Percentiles rank a stretch among this genome's conserved stretches.
phyloP scores from a whole-genome alignment of 345 rosid genomes.

The Turritis glabra region DNA sequence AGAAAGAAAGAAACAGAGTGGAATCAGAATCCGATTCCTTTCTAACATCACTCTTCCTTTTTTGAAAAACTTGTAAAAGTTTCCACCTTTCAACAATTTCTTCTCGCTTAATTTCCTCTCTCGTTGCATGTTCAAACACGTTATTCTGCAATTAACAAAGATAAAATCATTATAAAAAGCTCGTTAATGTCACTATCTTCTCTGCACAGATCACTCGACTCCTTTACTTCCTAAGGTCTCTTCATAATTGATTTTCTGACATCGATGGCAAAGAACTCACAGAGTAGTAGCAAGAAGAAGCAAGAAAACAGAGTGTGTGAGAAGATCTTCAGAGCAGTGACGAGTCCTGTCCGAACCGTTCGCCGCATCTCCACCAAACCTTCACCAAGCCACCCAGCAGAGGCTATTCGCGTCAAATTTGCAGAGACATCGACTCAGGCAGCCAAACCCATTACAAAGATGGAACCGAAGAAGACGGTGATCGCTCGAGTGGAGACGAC shows the following conservation, averaged over 20 bases:
- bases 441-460: constrained; percentile 30
- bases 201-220: constrained; percentile 29
- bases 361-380: constrained; percentile 36
- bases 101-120: neutral
- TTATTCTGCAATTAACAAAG: constrained; percentile 7
- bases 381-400: constrained; percentile 11
- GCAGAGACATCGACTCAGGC: constrained; percentile 24
- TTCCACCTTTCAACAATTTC: constrained; percentile 22
- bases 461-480: constrained; percentile 30
- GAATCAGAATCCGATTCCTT: constrained; percentile 35
- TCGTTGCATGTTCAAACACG: constrained; percentile 32
- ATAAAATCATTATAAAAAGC: constrained; percentile 22
- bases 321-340: constrained; percentile 39
- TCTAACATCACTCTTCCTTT: constrained; percentile 20
- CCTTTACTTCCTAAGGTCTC: neutral
- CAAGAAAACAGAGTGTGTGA: constrained; percentile 36
- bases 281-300: constrained; percentile 26
- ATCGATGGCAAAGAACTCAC: constrained; percentile 32
- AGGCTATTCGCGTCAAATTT: constrained; percentile 6
- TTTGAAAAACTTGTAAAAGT: constrained; percentile 36
- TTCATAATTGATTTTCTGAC: too few species aligned
- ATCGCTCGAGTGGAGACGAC: constrained; percentile 33
- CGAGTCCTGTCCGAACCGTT: constrained; percentile 33
- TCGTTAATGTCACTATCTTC: constrained; percentile 28
- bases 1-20: constrained; percentile 30